Evolutionary conservation across 495 filamentous ascomycete species (phyloP), one percentile per base, ranked within the genome.

Genomic region (Physcia stellaris): DNA sequence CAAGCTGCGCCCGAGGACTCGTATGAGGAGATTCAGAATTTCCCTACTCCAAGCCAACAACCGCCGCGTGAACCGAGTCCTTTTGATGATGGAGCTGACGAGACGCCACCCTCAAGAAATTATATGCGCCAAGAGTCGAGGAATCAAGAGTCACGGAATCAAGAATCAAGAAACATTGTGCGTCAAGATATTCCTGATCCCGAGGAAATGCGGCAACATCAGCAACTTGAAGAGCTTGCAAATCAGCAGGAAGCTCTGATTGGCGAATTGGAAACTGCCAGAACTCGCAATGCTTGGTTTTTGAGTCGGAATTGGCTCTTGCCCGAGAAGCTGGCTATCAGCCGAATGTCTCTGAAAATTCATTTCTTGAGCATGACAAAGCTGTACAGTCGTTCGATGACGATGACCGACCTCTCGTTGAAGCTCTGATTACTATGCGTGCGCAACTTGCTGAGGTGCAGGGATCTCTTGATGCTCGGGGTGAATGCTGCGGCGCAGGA

Each of bases 261-360:
- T 17, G 81, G 84, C 50, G 92, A 96, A 45, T 68, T 99, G 4
- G 86, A 96, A 51, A 61, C 73, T 3, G 65, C 77, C 7, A 84
- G 80, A 52, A 83, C 77, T 47, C 77, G 80, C 18, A 96, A 94
- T 56, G 86, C 88, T 1, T 99, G 90, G 90, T 95, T 90, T 9
- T 28, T 59, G 86, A 86, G 5, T 94, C 88, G 2, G 90, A 99
- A 57, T 62, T 99, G 21, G 83, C 90, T 12, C 58, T 96, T 39
- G 90, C 90, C 3, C 74, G 79, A 32, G 87, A 92, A 57, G 76
- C 81, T 7, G 90, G 90, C 6, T 96, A 95, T 52, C 67, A 71
- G 6, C 75, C 82, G 11, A 85, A 75, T 47, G 56, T 78, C 1
- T 76, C 82, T 10, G 70, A 75, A 32, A 84, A 68, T 49, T 79